phyloP scores from a whole-genome alignment of 768 basidiomycete genomes.

The Leccinellum rugosiceps region DNA sequence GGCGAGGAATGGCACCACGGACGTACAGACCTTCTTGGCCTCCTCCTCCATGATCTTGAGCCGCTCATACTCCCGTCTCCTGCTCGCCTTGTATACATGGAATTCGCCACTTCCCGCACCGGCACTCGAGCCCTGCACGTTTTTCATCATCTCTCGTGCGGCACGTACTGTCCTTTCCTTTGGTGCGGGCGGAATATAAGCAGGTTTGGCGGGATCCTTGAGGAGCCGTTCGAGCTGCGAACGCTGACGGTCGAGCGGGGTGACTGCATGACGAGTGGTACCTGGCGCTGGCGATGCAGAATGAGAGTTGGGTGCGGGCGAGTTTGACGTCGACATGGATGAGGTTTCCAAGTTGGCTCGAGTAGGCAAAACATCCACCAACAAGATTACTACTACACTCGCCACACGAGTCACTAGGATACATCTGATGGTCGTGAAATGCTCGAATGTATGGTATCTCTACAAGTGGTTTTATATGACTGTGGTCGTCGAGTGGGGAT shows the following conservation, averaged over 20 bases:
- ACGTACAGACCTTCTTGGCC: slow-evolving; percentile 58
- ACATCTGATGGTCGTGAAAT: slow-evolving; percentile 2
- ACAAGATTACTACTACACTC: slow-evolving; percentile 12
- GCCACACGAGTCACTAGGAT: slow-evolving; percentile 14
- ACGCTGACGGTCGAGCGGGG: slow-evolving; percentile 50
- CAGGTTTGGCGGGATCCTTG: slow-evolving; percentile 84
- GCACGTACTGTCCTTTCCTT: slow-evolving; percentile 81
- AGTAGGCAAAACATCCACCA: slow-evolving; percentile 18
- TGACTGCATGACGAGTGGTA: slow-evolving; percentile 43
- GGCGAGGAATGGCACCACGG: background rate
- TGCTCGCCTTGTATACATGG: slow-evolving; percentile 95
- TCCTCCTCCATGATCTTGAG: slow-evolving; percentile 87
- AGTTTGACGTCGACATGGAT: slow-evolving; percentile 30
- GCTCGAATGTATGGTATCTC: background rate
- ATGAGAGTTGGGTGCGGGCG: slow-evolving; percentile 27
- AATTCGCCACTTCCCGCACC: slow-evolving; percentile 98
- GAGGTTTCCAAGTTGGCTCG: slow-evolving; percentile 1
- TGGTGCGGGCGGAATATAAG: slow-evolving; percentile 72
- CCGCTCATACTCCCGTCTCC: slow-evolving; percentile 93
- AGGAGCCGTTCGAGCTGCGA: slow-evolving; percentile 83
- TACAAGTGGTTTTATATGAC: slow-evolving; percentile 23
- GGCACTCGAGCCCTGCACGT: slow-evolving; percentile 96
- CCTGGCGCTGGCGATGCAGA: slow-evolving; percentile 32
- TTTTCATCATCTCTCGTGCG: slow-evolving; percentile 97
- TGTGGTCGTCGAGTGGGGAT: slow-evolving; percentile 6